Conservation (phyloP, 2,329 filamentous ascomycete genomes). For the Trichoderma semiorbis region DNA sequence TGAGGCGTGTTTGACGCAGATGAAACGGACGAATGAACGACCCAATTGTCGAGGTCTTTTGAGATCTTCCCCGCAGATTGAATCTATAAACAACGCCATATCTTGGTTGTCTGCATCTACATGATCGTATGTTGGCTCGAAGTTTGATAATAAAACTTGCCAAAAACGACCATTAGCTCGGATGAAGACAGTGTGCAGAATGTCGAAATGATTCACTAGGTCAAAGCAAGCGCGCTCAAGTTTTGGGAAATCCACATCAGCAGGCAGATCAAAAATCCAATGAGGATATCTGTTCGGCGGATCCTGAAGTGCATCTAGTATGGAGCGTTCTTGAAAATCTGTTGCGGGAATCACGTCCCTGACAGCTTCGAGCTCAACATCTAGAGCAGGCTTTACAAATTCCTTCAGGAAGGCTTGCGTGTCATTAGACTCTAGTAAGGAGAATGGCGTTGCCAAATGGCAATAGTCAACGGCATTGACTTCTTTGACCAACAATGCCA, state of each 20-base stretch:
- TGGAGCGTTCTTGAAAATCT: constrained; percentile 9
- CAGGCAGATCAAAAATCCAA: constrained; percentile 12
- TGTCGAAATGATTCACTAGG: constrained; percentile 5
- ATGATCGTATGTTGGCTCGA: not conserved
- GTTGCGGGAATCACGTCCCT: not conserved
- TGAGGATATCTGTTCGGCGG: constrained; percentile 12
- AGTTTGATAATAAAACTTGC: constrained; percentile 9
- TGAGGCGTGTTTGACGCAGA: not conserved
- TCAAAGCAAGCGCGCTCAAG: not conserved
- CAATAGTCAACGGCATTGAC: not conserved
- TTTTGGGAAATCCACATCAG: not conserved
- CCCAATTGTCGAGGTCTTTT: constrained; percentile 5
- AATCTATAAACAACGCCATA: not conserved
- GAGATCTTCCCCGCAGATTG: not conserved
- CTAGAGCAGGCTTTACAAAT: not conserved
- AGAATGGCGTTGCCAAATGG: not conserved
- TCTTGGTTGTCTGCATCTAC: constrained; percentile 1
- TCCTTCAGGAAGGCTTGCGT: not conserved
- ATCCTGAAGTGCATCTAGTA: constrained; percentile 5
- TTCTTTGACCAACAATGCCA: constrained; percentile 1
- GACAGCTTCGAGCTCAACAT: not conserved
- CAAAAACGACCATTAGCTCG: constrained; percentile 8
- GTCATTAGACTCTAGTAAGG: not conserved
- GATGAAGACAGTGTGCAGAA: constrained; percentile 10
- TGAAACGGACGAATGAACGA: constrained; percentile 2